Evolutionary conservation across 78 protist species (phyloP).

Genomic region (Dictyostelium intermedium): DNA sequence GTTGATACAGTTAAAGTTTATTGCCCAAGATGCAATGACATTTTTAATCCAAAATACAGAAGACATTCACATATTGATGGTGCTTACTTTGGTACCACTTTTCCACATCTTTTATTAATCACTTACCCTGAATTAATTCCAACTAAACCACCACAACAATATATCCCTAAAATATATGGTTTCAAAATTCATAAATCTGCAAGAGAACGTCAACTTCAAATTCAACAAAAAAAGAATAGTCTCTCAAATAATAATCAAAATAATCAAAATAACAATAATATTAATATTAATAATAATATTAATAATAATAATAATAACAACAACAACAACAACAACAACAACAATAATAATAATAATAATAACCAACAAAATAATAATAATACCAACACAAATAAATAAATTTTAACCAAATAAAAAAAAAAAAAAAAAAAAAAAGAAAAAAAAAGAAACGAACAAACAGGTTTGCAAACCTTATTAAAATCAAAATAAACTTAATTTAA

Average conservation of each 20-base stretch:
- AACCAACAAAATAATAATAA: not conserved
- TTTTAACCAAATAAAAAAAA: not conserved
- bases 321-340: not conserved
- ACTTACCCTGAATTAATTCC: slow-evolving; percentile 86
- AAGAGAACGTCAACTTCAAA: slow-evolving; percentile 52
- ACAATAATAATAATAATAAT: not conserved
- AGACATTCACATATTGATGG: slow-evolving; percentile 94
- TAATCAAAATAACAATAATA: not conserved
- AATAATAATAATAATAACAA: not conserved
- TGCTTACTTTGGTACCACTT: slow-evolving; percentile 97
- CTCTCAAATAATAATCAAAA: not conserved
- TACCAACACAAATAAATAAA: not conserved
- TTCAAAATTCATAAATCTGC: slow-evolving; percentile 87
- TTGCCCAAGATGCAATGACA: slow-evolving; percentile 96
- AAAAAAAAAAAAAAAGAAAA: not conserved
- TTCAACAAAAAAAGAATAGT: slow-evolving; percentile 35
- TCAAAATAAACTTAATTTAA: not conserved
- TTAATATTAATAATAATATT: not conserved
- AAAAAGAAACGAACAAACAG: not conserved
- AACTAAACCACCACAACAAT: slow-evolving; percentile 42
- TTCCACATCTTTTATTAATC: slow-evolving; percentile 93
- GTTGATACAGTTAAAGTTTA: slow-evolving; percentile 93
- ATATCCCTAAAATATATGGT: slow-evolving; percentile 93
- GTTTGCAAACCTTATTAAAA: not conserved
- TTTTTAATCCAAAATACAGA: slow-evolving; percentile 81